phyloP scores from a whole-genome alignment of 2,329 filamentous ascomycete genomes.

The Hypoxylon sp. region DNA sequence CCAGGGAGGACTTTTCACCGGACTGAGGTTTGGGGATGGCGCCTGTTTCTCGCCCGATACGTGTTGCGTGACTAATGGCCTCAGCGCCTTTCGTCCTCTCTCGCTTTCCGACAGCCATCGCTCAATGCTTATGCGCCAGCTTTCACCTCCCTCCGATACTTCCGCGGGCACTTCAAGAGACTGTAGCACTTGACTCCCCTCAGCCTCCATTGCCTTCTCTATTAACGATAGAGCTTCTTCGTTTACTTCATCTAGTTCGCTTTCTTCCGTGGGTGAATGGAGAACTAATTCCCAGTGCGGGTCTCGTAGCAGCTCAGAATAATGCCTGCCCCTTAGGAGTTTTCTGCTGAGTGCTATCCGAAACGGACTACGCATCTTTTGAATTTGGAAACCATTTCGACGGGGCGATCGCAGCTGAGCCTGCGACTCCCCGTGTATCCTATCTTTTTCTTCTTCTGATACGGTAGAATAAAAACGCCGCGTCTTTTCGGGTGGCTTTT shows the following conservation, averaged over 20 bases:
- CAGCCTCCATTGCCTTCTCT: constrained; percentile 1
- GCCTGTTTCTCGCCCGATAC: not conserved
- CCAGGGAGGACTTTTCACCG: constrained; percentile 25
- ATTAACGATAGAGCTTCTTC: not conserved
- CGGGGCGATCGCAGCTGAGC: constrained; percentile 3
- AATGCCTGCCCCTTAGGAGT: constrained; percentile 28
- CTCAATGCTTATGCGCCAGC: constrained; percentile 24
- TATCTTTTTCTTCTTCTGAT: constrained; percentile 18
- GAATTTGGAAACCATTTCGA: not conserved
- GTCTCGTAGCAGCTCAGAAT: constrained; percentile 25
- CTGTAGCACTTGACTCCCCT: not conserved
- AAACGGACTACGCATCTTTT: constrained; percentile 3
- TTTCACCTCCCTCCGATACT: not conserved
- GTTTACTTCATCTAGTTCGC: constrained; percentile 8
- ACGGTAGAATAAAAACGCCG: constrained; percentile 21
- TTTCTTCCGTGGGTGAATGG: constrained; percentile 22
- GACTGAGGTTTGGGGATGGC: not conserved
- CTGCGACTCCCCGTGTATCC: not conserved
- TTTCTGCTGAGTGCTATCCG: constrained; percentile 24
- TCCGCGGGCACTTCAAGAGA: not conserved
- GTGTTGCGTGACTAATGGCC: constrained; percentile 7
- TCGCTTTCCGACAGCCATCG: constrained; percentile 32
- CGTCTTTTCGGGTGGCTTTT: constrained; percentile 32
- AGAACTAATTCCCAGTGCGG: constrained; percentile 29
- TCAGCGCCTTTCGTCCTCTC: constrained; percentile 21